phyloP scores from a whole-genome alignment of 139 green algal genomes.

The Coccomyxa sp. region DNA sequence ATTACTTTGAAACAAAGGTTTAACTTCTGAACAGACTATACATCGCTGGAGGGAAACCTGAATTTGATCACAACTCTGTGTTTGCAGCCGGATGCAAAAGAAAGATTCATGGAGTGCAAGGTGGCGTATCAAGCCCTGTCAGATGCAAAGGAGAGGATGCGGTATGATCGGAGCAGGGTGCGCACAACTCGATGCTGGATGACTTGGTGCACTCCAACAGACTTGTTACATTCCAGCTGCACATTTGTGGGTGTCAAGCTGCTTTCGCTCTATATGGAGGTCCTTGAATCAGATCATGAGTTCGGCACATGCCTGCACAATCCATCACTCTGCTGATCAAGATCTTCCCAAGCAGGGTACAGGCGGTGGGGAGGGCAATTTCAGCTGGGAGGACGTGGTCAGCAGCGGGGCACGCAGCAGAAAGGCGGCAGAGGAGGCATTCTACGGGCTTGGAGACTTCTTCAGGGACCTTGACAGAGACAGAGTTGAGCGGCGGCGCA shows the following conservation, averaged over 20 bases:
- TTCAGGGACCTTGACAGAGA: constrained; percentile 25
- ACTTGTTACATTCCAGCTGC: no score
- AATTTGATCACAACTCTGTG: background rate
- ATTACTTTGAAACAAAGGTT: background rate
- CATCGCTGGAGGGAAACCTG: background rate
- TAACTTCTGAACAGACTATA: background rate
- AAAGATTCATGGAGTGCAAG: constrained; percentile 77
- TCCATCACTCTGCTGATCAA: no score
- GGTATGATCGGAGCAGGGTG: constrained; percentile 43
- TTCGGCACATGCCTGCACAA: no score
- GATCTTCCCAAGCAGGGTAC: background rate
- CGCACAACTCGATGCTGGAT: no score
- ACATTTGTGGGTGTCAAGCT: no score
- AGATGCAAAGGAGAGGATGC: constrained; percentile 27
- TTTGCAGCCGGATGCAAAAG: constrained; percentile 49
- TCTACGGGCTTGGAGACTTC: constrained; percentile 55
- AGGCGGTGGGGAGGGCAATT: background rate
- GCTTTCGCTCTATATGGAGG: no score
- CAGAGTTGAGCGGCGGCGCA: background rate
- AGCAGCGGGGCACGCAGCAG: background rate
- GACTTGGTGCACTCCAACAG: no score
- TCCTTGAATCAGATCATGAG: no score
- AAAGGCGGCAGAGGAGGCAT: constrained; percentile 19
- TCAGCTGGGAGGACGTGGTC: background rate
- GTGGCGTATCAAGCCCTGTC: constrained; percentile 66